phyloP scores from a whole-genome alignment of 306 rosid species.

The Potentilla sterilis region DNA sequence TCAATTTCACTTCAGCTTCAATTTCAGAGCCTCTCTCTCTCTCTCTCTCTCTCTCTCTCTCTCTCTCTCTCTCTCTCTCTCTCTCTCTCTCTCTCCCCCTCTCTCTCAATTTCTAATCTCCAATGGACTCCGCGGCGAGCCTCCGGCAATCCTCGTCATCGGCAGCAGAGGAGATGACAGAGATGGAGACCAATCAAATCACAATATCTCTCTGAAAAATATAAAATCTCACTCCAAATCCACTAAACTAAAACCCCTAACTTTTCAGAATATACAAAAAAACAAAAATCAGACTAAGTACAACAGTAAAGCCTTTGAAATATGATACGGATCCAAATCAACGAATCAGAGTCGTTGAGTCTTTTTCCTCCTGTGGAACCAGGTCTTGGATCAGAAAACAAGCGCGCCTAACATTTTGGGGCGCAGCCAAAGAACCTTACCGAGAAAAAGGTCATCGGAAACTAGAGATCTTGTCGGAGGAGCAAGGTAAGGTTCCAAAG shows the following conservation, averaged over 20 bases:
- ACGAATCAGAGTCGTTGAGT: constrained; percentile 12
- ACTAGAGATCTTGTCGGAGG: constrained; percentile 40
- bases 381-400: constrained; percentile 60
- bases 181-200: background rate
- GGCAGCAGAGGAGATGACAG: no score
- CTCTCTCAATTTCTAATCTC: no score
- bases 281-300: constrained; percentile 7
- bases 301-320: constrained; percentile 17
- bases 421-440: constrained; percentile 36
- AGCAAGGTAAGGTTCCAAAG: constrained; percentile 28
- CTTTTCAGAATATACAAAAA: background rate
- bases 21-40: no score
- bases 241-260: constrained; percentile 25
- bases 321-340: constrained; percentile 2
- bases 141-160: no score
- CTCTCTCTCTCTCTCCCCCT: no score
- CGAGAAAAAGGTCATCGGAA: constrained; percentile 23
- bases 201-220: background rate
- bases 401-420: constrained; percentile 50
- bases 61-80: no score
- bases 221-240: background rate
- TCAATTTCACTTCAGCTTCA: no score
- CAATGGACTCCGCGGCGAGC: no score
- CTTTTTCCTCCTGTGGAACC: constrained; percentile 75
- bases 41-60: no score